These are phyloP conservation scores for Thelonectria rubi DNA, from an alignment of 2,329 filamentous ascomycete genomes.

Conservation along the genomic window DNA sequence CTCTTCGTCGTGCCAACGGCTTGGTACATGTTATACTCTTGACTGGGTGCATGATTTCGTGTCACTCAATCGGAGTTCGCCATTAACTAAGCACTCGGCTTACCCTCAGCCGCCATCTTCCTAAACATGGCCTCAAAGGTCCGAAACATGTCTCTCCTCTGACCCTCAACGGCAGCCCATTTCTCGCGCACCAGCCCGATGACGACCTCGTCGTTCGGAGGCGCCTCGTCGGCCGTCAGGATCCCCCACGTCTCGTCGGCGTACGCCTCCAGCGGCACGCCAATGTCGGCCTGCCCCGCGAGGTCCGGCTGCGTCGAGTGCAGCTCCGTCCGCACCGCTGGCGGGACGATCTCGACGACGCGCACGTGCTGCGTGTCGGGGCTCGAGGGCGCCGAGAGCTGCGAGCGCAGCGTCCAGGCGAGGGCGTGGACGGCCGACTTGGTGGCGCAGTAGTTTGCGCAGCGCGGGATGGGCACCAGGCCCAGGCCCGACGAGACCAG, in stretches of 20 bases:
- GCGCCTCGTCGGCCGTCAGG: conserved; percentile 2
- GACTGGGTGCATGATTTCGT: too few species aligned
- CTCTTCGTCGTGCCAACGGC: too few species aligned
- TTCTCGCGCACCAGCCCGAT: conserved; percentile 3
- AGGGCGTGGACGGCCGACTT: conserved; percentile 31
- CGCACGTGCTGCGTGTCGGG: conserved; percentile 20
- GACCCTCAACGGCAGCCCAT: neutral
- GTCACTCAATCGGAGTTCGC: too few species aligned
- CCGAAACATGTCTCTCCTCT: neutral
- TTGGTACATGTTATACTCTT: too few species aligned
- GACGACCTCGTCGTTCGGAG: conserved; percentile 11
- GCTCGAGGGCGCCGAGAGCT: conserved; percentile 16
- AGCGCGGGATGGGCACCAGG: conserved; percentile 13
- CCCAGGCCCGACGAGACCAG: conserved; percentile 27
- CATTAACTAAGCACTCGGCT: neutral
- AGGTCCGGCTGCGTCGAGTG: conserved; percentile 18
- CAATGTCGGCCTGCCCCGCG: conserved; percentile 10
- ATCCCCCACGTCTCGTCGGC: conserved; percentile 19
- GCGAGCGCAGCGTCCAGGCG: conserved; percentile 19
- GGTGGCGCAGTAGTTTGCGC: conserved; percentile 29
- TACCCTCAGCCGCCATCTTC: neutral
- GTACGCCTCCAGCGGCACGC: conserved; percentile 16
- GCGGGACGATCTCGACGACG: conserved; percentile 31
- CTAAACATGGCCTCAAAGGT: conserved; percentile 12
- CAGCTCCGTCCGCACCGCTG: conserved; percentile 29